Base-by-base conservation (phyloP, 331 rosid species). In the Phaseolus coccineus region DNA sequence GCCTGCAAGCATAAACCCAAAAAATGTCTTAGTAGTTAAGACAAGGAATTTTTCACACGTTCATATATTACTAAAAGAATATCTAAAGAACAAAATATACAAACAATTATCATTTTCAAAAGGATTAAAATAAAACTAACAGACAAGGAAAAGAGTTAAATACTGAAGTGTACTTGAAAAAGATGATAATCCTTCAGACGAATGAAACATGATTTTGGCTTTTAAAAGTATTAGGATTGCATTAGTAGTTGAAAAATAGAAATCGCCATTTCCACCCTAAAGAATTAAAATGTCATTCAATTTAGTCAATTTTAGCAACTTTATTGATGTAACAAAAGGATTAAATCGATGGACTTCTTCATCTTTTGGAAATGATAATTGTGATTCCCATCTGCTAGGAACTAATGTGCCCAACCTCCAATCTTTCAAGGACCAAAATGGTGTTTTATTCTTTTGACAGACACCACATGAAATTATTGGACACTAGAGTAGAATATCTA, bases 401-500 rank as follows among this genome's bases (percentile, higher is more conserved):
- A 59, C 3, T 30, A 4, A 13, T 59, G 40, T 28, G 66, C 28
- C 66, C 66, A 28, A 27, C 19, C 19, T 24, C 42, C 0, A 13
- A 59, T 30, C 40, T 59, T 59, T 59, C 39, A 13, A 14, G 22
- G 22, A 61, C 22, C 67, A 61, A 61, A 28, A 61, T 28, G 22
- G 33, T 61, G 11, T 61, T 30, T 61, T 14, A 13, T 27, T 61
- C 42, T 59, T 28, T 30, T 30, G 3, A 48, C 15, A 39, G 12
- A 63, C 10, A 42, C n/a, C 16, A 63, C 68, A 72, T 39, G 78
- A 48, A 61, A 51, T 48, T 61, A 30, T 13, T 22, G 51, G 47
- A 48, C 33, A 22, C 51, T 19, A 47, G n/a, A 78, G 47, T 61
- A 59, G 72, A 46, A 57, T 58, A 39, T 62, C 57, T 25, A 50